These are phyloP conservation scores for Physcomitrium patens DNA, from an alignment of 225 moss, liverwort and hornwort genomes.

Conservation along the genomic window DNA sequence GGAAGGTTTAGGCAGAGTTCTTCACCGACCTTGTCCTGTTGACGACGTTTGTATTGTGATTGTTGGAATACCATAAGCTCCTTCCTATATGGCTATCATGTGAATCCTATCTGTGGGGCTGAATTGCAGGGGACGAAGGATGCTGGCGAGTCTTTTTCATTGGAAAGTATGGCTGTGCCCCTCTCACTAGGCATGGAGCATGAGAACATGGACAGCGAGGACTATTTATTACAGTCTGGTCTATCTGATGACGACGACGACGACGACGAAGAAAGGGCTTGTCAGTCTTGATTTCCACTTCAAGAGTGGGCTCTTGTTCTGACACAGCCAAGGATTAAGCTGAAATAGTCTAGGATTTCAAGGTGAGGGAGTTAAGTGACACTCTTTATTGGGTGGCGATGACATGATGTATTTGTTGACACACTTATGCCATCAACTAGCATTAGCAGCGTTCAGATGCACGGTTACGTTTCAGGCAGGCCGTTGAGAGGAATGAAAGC, in stretches of 20 bases:
- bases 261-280: constrained; percentile 20
- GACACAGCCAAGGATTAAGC: not conserved
- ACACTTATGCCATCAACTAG: not conserved
- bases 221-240: constrained; percentile 65
- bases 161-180: constrained; percentile 7
- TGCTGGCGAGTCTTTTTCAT: constrained; percentile 20
- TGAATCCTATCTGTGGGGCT: constrained; percentile 22
- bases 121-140: constrained; percentile 66
- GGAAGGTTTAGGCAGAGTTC: not conserved
- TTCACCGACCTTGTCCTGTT: not conserved
- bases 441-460: too few species aligned
- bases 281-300: not conserved
- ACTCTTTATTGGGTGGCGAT: not conserved
- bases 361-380: not conserved
- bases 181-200: constrained; percentile 64
- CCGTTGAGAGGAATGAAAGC: too few species aligned
- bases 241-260: constrained; percentile 65
- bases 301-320: constrained; percentile 6
- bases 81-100: constrained; percentile 3
- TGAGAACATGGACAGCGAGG: constrained; percentile 85
- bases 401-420: not conserved
- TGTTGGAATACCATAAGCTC: constrained; percentile 1
- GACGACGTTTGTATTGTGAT: not conserved
- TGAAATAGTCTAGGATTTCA: not conserved
- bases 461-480: too few species aligned